These are phyloP conservation scores for Cordyceps tenuipes DNA, from an alignment of 2,329 filamentous ascomycete genomes.

Conservation along the genomic window DNA sequence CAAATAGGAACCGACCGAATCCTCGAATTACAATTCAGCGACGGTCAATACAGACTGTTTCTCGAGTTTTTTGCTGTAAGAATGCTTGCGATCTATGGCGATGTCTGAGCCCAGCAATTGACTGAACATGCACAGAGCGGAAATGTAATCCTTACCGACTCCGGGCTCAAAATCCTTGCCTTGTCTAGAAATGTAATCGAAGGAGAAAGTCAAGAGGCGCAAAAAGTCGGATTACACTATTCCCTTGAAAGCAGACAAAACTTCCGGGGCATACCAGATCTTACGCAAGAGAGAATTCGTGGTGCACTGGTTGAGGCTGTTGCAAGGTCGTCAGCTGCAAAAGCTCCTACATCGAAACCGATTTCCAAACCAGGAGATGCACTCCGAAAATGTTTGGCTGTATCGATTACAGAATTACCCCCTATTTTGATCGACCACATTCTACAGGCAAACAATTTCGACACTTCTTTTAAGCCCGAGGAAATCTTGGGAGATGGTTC, in stretches of 20 bases:
- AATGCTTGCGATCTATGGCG: neutral
- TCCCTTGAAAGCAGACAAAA: conserved; percentile 78
- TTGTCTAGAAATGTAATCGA: conserved; percentile 73
- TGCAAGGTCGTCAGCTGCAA: conserved; percentile 42
- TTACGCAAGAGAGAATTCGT: conserved; percentile 66
- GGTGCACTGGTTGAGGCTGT: conserved; percentile 60
- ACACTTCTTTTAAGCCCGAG: conserved; percentile 57
- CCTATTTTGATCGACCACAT: conserved; percentile 83
- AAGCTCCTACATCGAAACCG: conserved; percentile 47
- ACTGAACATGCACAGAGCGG: conserved; percentile 47
- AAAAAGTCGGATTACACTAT: conserved; percentile 70
- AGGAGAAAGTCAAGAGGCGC: conserved; percentile 74
- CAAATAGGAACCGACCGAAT: conserved; percentile 93
- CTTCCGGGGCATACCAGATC: conserved; percentile 61
- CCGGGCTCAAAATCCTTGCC: conserved; percentile 71
- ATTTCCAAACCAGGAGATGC: conserved; percentile 68
- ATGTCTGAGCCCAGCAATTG: neutral
- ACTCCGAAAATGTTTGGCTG: conserved; percentile 70
- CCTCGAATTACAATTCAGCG: conserved; percentile 85
- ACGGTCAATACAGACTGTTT: conserved; percentile 80
- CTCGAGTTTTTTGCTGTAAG: conserved; percentile 81
- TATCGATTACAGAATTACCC: conserved; percentile 80
- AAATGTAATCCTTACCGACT: conserved; percentile 88
- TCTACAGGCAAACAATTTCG: conserved; percentile 60
- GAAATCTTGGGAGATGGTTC: conserved; percentile 60